Evolutionary conservation across 345 rosid species (phyloP).

Genomic region (Carallia brachiata): DNA sequence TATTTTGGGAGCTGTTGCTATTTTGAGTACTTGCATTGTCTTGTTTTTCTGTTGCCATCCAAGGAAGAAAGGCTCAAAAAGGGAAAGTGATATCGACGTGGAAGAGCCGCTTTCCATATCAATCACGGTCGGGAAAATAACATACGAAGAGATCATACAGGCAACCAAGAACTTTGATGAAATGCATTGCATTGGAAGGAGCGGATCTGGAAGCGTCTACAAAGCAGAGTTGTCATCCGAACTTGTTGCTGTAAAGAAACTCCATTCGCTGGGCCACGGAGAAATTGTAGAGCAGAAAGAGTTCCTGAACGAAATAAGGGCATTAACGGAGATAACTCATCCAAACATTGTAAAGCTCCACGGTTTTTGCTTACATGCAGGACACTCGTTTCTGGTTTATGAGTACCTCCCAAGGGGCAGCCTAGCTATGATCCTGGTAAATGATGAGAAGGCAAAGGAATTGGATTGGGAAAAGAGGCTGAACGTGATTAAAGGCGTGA

Average conservation of each 20-base stretch:
- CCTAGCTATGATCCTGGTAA: conserved; percentile 15
- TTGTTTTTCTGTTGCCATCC: background rate
- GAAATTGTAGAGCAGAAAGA: background rate
- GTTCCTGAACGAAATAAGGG: conserved; percentile 27
- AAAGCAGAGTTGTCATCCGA: conserved; percentile 14
- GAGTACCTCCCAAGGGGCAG: conserved; percentile 35
- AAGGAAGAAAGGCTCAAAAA: background rate
- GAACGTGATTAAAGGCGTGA: conserved; percentile 15
- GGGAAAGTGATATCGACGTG: background rate
- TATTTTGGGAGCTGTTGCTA: background rate
- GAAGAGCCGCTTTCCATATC: background rate
- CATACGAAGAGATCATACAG: conserved; percentile 19
- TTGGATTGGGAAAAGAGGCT: conserved; percentile 30
- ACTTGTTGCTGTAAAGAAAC: conserved; percentile 29
- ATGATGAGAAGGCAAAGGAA: conserved; percentile 4
- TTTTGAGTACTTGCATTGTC: background rate
- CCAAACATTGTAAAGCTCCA: conserved; percentile 34
- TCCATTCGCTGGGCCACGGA: background rate
- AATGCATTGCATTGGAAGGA: conserved; percentile 20
- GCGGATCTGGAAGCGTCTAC: conserved; percentile 30
- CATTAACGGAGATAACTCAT: conserved; percentile 29
- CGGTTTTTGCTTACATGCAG: conserved; percentile 28
- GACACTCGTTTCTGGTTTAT: conserved; percentile 32
- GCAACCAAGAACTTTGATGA: conserved; percentile 17
- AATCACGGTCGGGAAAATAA: conserved; percentile 16